Evolutionary conservation across 345 rosid genomes (phyloP), one percentile per base, ranked within the genome.

Genomic region (Iberis pinnata): DNA sequence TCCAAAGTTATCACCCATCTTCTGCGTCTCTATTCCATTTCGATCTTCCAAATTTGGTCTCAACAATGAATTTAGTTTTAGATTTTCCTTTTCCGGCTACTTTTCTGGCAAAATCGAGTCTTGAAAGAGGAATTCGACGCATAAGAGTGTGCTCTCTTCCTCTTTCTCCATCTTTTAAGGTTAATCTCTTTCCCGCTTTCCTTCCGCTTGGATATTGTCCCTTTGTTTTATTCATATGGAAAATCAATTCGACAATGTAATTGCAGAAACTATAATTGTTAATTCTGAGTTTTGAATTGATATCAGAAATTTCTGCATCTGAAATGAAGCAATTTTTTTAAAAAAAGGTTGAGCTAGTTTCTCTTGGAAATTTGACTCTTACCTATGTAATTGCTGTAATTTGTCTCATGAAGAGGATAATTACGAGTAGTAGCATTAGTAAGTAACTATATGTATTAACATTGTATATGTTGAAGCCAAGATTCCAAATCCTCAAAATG

Each of bases 121-220:
- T 13, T 8, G 10, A 13, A 22, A 26, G 57, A 26, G 52, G 41
- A 38, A 15, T 39, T 47, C 55, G 60, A 22, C 51, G 61, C 38
- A 32, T 53, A 18, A 40, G 61, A 60, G 22, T 46, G 39, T 46
- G 52, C 44, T 38, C 71, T 60, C 41, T 43, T 16, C 60, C 33
- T 53, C 45, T 25, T 45, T 18, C 46, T 39, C 32, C 51, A 24
- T 67, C 67, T 60, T 51, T 60, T 51, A 67, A 67, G 66, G 71
- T 67, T 17, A 10, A 25, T 37, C 43, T 35, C 16, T 12, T 26
- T 19, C n/a, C n/a, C n/a, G n/a, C n/a, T n/a, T n/a, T n/a, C n/a
- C n/a, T 25, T 17, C 20, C 18, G 14, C 15, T 49, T n/a, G n/a
- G 4, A 15, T 2, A 8, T 18, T n/a, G n/a, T n/a, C n/a, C n/a